Percentiles rank a stretch among this genome's conserved stretches.
Evolutionary conservation across 768 basidiomycete genomes (phyloP).

Genomic region (Gloeostereum incarnatum): DNA sequence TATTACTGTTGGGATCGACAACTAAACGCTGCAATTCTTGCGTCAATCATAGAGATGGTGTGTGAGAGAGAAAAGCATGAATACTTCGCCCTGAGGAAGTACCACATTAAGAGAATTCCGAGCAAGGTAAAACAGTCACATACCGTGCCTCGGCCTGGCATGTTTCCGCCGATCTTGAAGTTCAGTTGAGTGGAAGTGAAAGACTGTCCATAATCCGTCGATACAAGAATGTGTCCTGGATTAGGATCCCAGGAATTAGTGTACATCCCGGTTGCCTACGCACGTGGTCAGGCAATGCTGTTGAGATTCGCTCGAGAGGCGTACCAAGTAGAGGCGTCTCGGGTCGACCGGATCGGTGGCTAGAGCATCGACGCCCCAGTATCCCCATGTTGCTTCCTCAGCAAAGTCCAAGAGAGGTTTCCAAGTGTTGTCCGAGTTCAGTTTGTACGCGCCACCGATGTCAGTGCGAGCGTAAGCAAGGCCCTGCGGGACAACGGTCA

Average conservation of each 20-base stretch:
- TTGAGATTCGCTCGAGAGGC: neutral
- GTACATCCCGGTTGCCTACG: slow-evolving; percentile 49
- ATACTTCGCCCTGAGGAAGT: slow-evolving; percentile 36
- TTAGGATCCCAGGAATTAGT: slow-evolving; percentile 56
- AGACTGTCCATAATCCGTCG: slow-evolving; percentile 46
- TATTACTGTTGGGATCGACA: slow-evolving; percentile 54
- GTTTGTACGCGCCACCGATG: slow-evolving; percentile 56
- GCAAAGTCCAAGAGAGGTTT: slow-evolving; percentile 51
- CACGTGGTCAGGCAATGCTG: neutral
- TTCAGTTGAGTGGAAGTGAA: slow-evolving; percentile 42
- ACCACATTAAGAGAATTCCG: slow-evolving; percentile 4
- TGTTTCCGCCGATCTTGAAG: slow-evolving; percentile 49
- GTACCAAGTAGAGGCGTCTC: slow-evolving; percentile 42
- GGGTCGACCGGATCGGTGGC: slow-evolving; percentile 55
- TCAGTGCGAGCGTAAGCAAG: slow-evolving; percentile 60
- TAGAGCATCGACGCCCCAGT: slow-evolving; percentile 53
- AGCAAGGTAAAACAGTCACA: slow-evolving; percentile 22
- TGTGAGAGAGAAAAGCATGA: neutral
- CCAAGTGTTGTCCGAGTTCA: slow-evolving; percentile 55
- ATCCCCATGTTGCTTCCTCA: slow-evolving; percentile 36
- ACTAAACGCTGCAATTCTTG: slow-evolving; percentile 38
- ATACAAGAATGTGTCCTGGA: slow-evolving; percentile 54
- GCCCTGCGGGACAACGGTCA: slow-evolving; percentile 22
- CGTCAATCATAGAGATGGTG: neutral
- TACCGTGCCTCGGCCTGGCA: slow-evolving; percentile 64